Evolutionary conservation across 768 basidiomycete genomes (phyloP).

Genomic region (Psilocybe subaeruginosa): DNA sequence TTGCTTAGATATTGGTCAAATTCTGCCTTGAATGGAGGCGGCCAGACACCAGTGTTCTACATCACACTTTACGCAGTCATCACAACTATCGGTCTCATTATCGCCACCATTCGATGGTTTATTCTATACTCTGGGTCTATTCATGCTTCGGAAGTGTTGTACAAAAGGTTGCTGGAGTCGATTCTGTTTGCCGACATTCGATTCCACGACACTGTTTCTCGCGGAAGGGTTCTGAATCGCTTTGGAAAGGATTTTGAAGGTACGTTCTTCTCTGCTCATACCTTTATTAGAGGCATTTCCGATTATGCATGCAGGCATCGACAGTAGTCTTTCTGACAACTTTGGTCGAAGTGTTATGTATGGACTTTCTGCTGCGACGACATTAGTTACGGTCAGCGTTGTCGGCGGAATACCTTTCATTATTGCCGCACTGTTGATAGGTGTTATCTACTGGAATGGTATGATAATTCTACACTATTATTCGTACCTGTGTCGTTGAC

Average conservation of each 20-base stretch:
- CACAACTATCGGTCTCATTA: conserved; percentile 41
- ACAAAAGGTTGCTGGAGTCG: conserved; percentile 72
- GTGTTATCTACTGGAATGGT: conserved; percentile 75
- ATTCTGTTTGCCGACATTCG: conserved; percentile 85
- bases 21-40: conserved; percentile 40
- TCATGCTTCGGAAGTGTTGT: conserved; percentile 54
- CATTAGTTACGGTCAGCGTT: conserved; percentile 64
- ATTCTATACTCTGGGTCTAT: conserved; percentile 58
- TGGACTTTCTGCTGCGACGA: conserved; percentile 70
- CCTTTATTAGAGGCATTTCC: conserved; percentile 30
- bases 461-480: conserved; percentile 19
- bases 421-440: conserved; percentile 54
- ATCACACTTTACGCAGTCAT: conserved; percentile 69
- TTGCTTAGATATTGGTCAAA: conserved; percentile 36
- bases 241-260: conserved; percentile 90
- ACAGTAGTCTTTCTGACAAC: conserved; percentile 82
- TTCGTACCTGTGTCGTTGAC: not conserved
- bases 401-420: conserved; percentile 83
- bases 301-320: conserved; percentile 55
- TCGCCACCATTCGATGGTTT: conserved; percentile 54
- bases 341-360: conserved; percentile 82
- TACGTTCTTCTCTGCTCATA: conserved; percentile 38
- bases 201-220: conserved; percentile 91
- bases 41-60: conserved; percentile 58
- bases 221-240: conserved; percentile 79